A percentile compares a stretch with the other conserved stretches of the same genome.
Evolutionary conservation across 345 rosid genomes (phyloP).

Genomic region (Jatropha curcas): DNA sequence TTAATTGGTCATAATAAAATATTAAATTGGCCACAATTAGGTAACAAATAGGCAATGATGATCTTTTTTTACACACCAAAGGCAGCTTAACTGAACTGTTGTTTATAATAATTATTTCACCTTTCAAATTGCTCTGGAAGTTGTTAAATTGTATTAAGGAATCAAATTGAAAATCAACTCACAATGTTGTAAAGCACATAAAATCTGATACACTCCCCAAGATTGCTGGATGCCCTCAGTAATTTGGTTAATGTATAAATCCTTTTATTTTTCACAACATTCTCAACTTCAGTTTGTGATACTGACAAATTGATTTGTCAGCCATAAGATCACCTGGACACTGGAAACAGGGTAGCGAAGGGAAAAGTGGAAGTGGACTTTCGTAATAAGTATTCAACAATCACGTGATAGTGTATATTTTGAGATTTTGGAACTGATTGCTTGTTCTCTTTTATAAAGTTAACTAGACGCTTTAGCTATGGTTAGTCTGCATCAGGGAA

Average conservation of each 20-base stretch:
- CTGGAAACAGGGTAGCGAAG: neutral
- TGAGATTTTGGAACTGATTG: neutral
- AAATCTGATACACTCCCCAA: neutral
- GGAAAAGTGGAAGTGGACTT: neutral
- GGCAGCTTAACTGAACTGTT: neutral
- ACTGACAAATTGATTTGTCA: too few relatives aligned
- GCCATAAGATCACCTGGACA: neutral
- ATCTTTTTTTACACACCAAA: neutral
- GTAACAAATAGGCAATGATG: neutral
- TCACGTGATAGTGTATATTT: neutral
- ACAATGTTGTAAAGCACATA: neutral
- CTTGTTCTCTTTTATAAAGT: neutral
- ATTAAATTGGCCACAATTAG: slow-evolving; percentile 21
- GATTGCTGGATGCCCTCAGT: neutral
- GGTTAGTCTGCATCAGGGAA: neutral
- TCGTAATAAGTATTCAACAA: neutral
- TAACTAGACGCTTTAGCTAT: neutral
- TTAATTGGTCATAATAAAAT: too few relatives aligned
- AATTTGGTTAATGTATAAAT: neutral
- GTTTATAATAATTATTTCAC: neutral
- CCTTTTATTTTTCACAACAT: too few relatives aligned
- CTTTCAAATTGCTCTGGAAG: neutral
- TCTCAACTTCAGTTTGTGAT: neutral
- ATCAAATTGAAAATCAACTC: neutral
- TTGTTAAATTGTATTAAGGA: neutral